Percentiles rank a stretch among this genome's conserved stretches.
Evolutionary conservation across 805 yeast genomes (phyloP).

Genomic region (Kodamaea lidongshanica): DNA sequence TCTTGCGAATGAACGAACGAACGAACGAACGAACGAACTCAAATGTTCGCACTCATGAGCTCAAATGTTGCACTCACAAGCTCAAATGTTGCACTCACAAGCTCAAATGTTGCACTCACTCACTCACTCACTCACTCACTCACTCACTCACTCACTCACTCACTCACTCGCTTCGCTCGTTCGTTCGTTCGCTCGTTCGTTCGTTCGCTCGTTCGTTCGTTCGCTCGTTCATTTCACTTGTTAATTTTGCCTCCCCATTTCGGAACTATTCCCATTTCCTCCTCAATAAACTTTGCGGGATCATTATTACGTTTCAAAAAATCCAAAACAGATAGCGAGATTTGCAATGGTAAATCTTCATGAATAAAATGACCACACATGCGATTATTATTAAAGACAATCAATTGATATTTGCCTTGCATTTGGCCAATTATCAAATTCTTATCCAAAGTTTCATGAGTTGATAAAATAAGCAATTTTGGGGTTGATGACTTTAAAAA

Average conservation of each 20-base stretch:
- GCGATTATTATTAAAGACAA: constrained; percentile 55
- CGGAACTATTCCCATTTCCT: constrained; percentile 27
- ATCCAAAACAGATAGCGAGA: constrained; percentile 50
- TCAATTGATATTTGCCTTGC: constrained; percentile 94
- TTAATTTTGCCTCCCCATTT: constrained; percentile 27
- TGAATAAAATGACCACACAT: constrained; percentile 87
- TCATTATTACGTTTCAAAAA: constrained; percentile 43
- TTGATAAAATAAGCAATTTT: constrained; percentile 75
- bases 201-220: too few species aligned
- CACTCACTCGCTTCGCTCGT: too few species aligned
- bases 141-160: constrained; percentile 23
- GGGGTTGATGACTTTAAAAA: constrained; percentile 41
- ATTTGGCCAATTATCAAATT: constrained; percentile 88
- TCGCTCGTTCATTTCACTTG: too few species aligned
- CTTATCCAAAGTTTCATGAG: constrained; percentile 83
- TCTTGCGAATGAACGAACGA: too few species aligned
- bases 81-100: too few species aligned
- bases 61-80: too few species aligned
- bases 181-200: too few species aligned
- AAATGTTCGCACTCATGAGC: too few species aligned
- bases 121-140: too few species aligned
- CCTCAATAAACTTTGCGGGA: constrained; percentile 25
- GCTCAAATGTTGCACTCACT: too few species aligned
- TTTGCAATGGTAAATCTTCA: constrained; percentile 74
- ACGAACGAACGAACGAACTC: too few species aligned